Base-by-base conservation (phyloP, 805 yeast species). In the Saccharomycopsis sp. region DNA sequence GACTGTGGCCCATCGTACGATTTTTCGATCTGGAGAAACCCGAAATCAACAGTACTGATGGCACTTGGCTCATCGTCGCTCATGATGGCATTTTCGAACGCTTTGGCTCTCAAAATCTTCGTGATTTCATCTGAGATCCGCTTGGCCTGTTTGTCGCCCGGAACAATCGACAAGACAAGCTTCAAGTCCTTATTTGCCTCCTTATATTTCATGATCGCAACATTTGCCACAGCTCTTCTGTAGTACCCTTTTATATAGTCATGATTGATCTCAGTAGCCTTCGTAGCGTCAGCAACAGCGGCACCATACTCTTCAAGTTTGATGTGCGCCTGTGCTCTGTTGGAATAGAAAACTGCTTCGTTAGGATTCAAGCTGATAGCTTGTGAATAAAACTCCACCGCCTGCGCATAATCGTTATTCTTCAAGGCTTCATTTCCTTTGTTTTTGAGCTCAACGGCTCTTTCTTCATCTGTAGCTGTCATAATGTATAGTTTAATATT, bases 301-400 rank as follows among this genome's bases (percentile, higher is more conserved):
- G 82, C 76, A 2, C 97, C 98, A 69, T 86, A 91, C 65, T 85
- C 85, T 69, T 92, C 99, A 57, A 84, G 70, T 66, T 90, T 89
- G 67, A 92, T 82, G 64, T 91, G 85, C 0, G 90, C 96, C 68
- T 90, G 91, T 0, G 98, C 97, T 62, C 97, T 78, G 71, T 92
- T 92, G 8, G 97, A 85, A 67, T 76, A 89, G 62, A 85, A 83
- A 34, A 84, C 78, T 1, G 88, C 81, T 54, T 84, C 83, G 2
- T 73, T 63, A 12, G 78, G 70, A 63, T 85, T 85, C 14, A 85
- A 63, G 29, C 77, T 85, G 40, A 92, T 86, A 7, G 97, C 97
- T 61, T 77, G 69, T 1, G 92, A 79, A 70, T 94, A 92, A 2
- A 76, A 68, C 9, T 79, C 83, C n/a, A 84, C 73, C 5, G 97